Base-by-base conservation (phyloP, 441 rosid genomes). In the Mallotus repandus region DNA sequence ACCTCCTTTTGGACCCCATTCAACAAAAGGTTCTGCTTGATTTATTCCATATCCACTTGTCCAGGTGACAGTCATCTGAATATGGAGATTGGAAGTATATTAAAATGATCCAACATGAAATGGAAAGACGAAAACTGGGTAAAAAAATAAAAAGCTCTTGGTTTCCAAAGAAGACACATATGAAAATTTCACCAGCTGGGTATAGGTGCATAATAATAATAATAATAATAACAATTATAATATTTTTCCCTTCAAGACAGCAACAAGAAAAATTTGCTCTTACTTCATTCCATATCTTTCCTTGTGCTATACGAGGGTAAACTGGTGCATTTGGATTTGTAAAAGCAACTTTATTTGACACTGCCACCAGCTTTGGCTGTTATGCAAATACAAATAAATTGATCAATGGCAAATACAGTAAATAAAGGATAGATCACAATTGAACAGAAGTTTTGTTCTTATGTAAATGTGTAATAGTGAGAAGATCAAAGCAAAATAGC, bases 31-130 rank as follows among this genome's bases (percentile, higher is more conserved):
- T 66, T 86, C 88, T 8, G 94, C 96, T 80, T 81, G 85, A 72
- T 52, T 73, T 0, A 88, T 81, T 60, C 91, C 91, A 71, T 93
- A 93, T 49, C 98, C 97, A 73, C 97, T 93, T 15, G 97, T 91
- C 98, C 97, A 93, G 68, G 94, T 93, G 59, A 93, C 87, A 25
- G 94, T 90, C 96, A 93, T 93, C 98, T 91, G 81, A 79, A 52
- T 9, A 78, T 25, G 19, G 52, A 13, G 63, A 19, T 16, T 56
- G 74, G 71, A 77, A 63, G 25, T 60, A 14, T 61, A 55, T 65
- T 52, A 65, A 19, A 73, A n/a, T 19, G 57, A 60, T 45, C 71
- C 62, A 56, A 68, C 13, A 29, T 12, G 21, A 56, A 45, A 25
- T 35, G 25, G 29, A 6, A 50, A 19, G 15, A n/a, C 12, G 19